Percentiles rank a stretch among this genome's conserved stretches.
These are phyloP conservation scores for Chionographis japonica DNA, from an alignment of 106 monocot species.

Conservation along the genomic window DNA sequence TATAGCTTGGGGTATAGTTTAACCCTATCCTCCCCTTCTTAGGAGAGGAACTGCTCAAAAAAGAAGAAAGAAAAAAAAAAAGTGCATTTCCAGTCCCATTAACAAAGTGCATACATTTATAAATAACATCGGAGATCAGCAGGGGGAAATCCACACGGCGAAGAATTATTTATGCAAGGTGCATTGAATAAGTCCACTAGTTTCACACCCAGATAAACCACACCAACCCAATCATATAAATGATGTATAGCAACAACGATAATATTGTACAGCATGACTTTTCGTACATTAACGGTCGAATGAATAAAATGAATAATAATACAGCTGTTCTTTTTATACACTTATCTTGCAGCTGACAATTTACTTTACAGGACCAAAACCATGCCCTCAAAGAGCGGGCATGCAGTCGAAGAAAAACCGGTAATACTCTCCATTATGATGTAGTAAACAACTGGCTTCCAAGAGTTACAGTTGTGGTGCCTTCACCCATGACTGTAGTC, in stretches of 20 bases:
- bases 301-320: constrained; percentile 13
- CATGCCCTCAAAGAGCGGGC: constrained; percentile 8
- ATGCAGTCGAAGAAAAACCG: constrained; percentile 13
- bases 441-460: constrained; percentile 80
- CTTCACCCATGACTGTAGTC: constrained; percentile 83
- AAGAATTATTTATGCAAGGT: no score
- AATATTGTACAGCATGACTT: constrained; percentile 28
- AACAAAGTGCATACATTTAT: no score
- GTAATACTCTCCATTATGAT: constrained; percentile 1
- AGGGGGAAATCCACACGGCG: no score
- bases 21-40: no score
- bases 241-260: constrained; percentile 17
- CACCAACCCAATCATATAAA: constrained; percentile 12
- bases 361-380: constrained; percentile 15
- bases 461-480: constrained; percentile 65
- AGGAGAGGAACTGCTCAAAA: no score
- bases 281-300: constrained; percentile 7
- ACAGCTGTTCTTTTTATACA: constrained; percentile 42
- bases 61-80: no score
- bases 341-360: constrained; percentile 24
- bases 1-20: no score
- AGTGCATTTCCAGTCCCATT: no score
- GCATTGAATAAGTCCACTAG: no score
- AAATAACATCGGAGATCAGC: no score
- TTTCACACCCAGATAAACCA: constrained; percentile 6